phyloP scores from a whole-genome alignment of 2,329 filamentous ascomycete genomes.

The Colletotrichum cuscutae region DNA sequence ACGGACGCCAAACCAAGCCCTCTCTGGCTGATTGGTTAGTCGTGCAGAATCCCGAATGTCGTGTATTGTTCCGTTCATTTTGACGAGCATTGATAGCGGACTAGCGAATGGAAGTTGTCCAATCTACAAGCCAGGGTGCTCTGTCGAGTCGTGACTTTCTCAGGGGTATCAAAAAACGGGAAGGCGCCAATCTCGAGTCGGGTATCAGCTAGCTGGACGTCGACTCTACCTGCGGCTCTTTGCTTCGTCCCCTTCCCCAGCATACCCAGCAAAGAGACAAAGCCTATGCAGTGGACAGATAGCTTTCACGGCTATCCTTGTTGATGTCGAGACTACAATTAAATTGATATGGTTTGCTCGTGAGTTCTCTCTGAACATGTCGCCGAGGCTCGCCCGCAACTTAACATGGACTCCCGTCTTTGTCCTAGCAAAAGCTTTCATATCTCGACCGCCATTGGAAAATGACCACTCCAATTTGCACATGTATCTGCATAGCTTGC shows the following conservation, averaged over 20 bases:
- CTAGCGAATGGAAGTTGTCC: background rate
- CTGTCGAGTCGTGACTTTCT: background rate
- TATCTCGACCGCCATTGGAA: background rate
- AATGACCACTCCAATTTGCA: background rate
- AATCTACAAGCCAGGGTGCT: background rate
- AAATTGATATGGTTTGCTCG: background rate
- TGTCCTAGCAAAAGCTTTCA: background rate
- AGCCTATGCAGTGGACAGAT: background rate
- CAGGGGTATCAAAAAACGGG: background rate
- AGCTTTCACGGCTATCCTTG: background rate
- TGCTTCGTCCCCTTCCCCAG: background rate
- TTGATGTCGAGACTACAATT: background rate
- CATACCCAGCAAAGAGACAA: background rate
- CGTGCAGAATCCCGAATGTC: background rate
- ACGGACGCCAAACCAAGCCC: background rate
- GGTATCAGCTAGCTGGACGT: background rate
- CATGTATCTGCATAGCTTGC: background rate
- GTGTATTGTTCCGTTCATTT: background rate
- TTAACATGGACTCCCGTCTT: background rate
- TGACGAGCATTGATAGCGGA: background rate
- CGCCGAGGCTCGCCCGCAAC: slow-evolving; percentile 8
- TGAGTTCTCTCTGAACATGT: background rate
- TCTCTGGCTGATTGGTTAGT: background rate
- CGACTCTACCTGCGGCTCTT: background rate
- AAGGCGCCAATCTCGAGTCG: background rate